Evolutionary conservation across 2,329 filamentous ascomycete genomes (phyloP), one percentile per base, ranked within the genome.

Genomic region (Cytospora chrysosperma): DNA sequence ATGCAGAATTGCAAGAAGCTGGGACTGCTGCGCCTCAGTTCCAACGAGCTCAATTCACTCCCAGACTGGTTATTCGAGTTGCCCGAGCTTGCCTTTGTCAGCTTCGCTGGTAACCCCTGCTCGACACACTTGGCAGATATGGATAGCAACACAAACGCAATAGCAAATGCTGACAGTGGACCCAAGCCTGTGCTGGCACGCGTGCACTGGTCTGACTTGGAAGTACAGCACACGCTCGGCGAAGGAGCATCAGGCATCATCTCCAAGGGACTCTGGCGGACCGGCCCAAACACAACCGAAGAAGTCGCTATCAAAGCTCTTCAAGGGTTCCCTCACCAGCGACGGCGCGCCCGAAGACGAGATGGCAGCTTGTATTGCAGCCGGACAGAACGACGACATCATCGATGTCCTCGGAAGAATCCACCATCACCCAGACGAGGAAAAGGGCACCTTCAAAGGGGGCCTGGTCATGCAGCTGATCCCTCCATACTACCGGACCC

Each of bases 321-420:
- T 82, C 72, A 77, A 76, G 49, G 79, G 79, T n/a, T 72, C 75
- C 10, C 71, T 81, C 13, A 80, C 79, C 10, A 79, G 75, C 66
- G 79, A 82, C 65, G 80, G 81, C 17, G 77, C 75, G 6, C 80
- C 81, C 0, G 69, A 73, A n/a, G 80, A 82, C 68, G 81, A 82
- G 69, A 79, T 82, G 78, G 73, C 74, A 12, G 79, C 79, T 3
- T 79, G 75, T 62, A 75, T 82, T 56, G 72, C 74, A 0, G 80
- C 80, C 0, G 80, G 79, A 13, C 74, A 74, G 43, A 80, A 82
- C 67, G 72, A 74, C 21, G 78, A 79, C 65, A 75, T 82, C 52
- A 79, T 81, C 62, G 73, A 75, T 57, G 75, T 80, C 1, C 75
- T 81, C 17, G 81, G 79, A 2, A 75, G 75, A 57, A 77, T 82